Percentiles rank a stretch among this genome's conserved stretches.
phyloP scores from a whole-genome alignment of 768 basidiomycete genomes.

The Botryobasidium botryosum region DNA sequence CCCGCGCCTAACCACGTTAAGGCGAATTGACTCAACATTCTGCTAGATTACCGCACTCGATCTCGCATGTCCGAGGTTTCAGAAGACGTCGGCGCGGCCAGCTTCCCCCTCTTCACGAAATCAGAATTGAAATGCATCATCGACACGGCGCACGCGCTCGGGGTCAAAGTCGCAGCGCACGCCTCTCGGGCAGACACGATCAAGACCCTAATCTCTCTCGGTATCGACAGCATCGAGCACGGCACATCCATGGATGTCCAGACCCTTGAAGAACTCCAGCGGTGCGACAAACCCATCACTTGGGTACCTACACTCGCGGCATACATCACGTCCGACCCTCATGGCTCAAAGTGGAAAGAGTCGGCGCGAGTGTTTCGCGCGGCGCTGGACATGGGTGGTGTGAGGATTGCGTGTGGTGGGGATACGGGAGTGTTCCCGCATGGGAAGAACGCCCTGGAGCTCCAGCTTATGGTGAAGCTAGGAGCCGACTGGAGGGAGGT shows the following conservation, averaged over 20 bases:
- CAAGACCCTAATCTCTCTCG: conserved; percentile 17
- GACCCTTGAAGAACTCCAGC: conserved; percentile 5
- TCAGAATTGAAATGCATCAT: conserved; percentile 34
- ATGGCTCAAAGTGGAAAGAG: conserved; percentile 2
- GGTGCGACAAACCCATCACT: conserved; percentile 16
- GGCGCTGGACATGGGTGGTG: conserved; percentile 19
- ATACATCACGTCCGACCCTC: conserved; percentile 12
- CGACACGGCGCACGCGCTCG: conserved; percentile 32
- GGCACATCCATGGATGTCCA: conserved; percentile 21
- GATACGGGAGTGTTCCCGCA: conserved; percentile 50
- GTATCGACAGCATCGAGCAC: conserved; percentile 43
- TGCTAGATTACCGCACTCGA: conserved; percentile 36
- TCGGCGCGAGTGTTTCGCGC: neutral
- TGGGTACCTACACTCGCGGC: conserved; percentile 47
- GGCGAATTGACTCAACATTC: neutral
- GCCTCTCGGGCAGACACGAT: conserved; percentile 25
- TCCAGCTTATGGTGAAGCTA: conserved; percentile 40
- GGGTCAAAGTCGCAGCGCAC: conserved; percentile 44
- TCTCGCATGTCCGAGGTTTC: conserved; percentile 30
- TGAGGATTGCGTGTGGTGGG: conserved; percentile 41
- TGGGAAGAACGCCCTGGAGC: conserved; percentile 41
- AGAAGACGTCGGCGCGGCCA: conserved; percentile 18
- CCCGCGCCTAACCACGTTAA: neutral
- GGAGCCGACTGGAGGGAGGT: conserved; percentile 37
- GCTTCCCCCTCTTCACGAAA: conserved; percentile 29